A percentile compares a stretch with the other conserved stretches of the same genome.
Conservation (phyloP, 2,329 filamentous ascomycete genomes). For the Rutstroemia sydowiana region DNA sequence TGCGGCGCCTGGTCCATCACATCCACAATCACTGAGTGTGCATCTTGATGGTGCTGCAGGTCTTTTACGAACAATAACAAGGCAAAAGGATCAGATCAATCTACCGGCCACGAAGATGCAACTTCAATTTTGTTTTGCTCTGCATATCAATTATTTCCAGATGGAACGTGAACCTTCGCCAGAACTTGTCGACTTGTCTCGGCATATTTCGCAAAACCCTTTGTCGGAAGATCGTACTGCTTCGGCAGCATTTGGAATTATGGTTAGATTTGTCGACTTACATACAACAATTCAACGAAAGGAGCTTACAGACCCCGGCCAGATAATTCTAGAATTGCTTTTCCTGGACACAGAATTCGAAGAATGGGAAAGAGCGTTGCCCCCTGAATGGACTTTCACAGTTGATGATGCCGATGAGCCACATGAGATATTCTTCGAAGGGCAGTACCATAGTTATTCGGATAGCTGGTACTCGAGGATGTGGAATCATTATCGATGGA, state of each 20-base stretch:
- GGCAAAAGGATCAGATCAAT: neutral
- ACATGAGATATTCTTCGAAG: slow-evolving; percentile 11
- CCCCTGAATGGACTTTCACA: slow-evolving; percentile 16
- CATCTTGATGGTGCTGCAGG: slow-evolving; percentile 20
- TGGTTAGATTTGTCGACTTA: slow-evolving; percentile 15
- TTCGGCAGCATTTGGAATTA: slow-evolving; percentile 2
- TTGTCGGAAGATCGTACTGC: neutral
- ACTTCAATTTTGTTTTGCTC: neutral
- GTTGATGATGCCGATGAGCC: neutral
- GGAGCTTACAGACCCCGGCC: neutral
- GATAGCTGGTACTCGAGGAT: slow-evolving; percentile 23
- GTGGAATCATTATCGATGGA: slow-evolving; percentile 22
- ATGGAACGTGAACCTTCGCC: neutral
- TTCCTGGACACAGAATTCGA: slow-evolving; percentile 16
- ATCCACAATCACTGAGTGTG: slow-evolving; percentile 11
- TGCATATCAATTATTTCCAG: neutral
- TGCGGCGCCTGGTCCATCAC: slow-evolving; percentile 13
- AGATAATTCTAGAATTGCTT: slow-evolving; percentile 12
- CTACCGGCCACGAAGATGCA: neutral
- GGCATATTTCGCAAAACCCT: neutral
- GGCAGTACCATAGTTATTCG: slow-evolving; percentile 15
- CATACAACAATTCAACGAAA: slow-evolving; percentile 9
- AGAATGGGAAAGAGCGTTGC: slow-evolving; percentile 16
- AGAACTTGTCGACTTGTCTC: neutral
- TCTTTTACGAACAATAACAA: slow-evolving; percentile 15